Percentiles rank a stretch among this genome's conserved stretches.
Evolutionary conservation across 2,329 filamentous ascomycete genomes (phyloP).

Genomic region (Phialocephala subalpina): DNA sequence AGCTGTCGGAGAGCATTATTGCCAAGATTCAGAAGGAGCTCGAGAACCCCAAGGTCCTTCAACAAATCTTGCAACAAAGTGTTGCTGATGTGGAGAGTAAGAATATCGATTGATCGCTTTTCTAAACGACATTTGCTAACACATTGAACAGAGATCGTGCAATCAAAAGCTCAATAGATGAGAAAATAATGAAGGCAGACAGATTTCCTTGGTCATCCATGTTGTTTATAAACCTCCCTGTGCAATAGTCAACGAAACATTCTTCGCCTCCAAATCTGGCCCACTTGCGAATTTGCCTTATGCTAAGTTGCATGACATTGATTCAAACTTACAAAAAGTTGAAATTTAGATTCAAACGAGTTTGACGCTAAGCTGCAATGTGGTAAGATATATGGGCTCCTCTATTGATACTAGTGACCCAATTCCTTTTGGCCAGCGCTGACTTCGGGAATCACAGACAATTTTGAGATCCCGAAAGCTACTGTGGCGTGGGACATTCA

Average conservation of each 20-base stretch:
- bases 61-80: slow-evolving; percentile 98
- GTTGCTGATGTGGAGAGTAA: slow-evolving; percentile 95
- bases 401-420: too few relatives aligned
- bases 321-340: too few relatives aligned
- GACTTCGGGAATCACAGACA: too few relatives aligned
- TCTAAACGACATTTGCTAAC: slow-evolving; percentile 45
- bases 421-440: too few relatives aligned
- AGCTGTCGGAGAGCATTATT: slow-evolving; percentile 92
- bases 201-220: slow-evolving; percentile 61
- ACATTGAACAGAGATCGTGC: slow-evolving; percentile 61
- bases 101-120: slow-evolving; percentile 41
- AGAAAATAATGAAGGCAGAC: slow-evolving; percentile 42
- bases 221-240: slow-evolving; percentile 62
- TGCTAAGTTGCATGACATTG: too few relatives aligned
- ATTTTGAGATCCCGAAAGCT: too few relatives aligned
- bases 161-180: slow-evolving; percentile 70
- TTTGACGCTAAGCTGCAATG: too few relatives aligned
- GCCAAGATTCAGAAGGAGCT: slow-evolving; percentile 99
- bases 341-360: too few relatives aligned
- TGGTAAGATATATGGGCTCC: too few relatives aligned
- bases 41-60: slow-evolving; percentile 94
- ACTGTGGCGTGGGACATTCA: too few relatives aligned
- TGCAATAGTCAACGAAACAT: slow-evolving; percentile 60
- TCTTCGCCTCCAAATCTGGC: slow-evolving; percentile 10
- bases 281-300: too few relatives aligned